phyloP scores from a whole-genome alignment of 768 basidiomycete genomes.

The Podaxis pistillaris region DNA sequence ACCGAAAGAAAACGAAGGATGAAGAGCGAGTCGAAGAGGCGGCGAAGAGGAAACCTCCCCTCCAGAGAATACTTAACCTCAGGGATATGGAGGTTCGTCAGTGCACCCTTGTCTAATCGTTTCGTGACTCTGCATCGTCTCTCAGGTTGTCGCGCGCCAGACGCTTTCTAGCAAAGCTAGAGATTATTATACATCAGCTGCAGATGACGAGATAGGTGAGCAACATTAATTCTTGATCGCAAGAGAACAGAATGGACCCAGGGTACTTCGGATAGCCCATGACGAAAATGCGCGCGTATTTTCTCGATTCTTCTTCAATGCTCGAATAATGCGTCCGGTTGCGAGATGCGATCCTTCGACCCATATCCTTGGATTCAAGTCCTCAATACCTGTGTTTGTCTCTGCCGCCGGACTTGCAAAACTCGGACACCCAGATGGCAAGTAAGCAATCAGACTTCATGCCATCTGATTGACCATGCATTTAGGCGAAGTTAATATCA shows the following conservation, averaged over 20 bases:
- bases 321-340: slow-evolving; percentile 74
- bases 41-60: slow-evolving; percentile 56
- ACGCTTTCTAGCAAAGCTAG: slow-evolving; percentile 73
- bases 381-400: slow-evolving; percentile 79
- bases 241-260: slow-evolving; percentile 11
- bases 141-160: slow-evolving; percentile 66
- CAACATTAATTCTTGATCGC: slow-evolving; percentile 9
- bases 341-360: slow-evolving; percentile 70
- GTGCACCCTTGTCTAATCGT: not conserved
- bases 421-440: slow-evolving; percentile 79
- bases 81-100: slow-evolving; percentile 75
- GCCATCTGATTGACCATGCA: not conserved
- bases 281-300: slow-evolving; percentile 79
- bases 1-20: slow-evolving; percentile 59
- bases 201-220: slow-evolving; percentile 83
- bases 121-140: not conserved
- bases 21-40: slow-evolving; percentile 67
- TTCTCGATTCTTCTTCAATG: slow-evolving; percentile 81
- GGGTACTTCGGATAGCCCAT: slow-evolving; percentile 39
- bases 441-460: slow-evolving; percentile 4
- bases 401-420: slow-evolving; percentile 82
- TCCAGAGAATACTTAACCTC: slow-evolving; percentile 72
- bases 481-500: slow-evolving; percentile 81
- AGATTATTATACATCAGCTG: slow-evolving; percentile 83
- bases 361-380: slow-evolving; percentile 67